Percentiles rank a stretch among this genome's conserved stretches.
Evolutionary conservation across 768 basidiomycete genomes (phyloP).

Genomic region (Strobilomyces dryophilus): DNA sequence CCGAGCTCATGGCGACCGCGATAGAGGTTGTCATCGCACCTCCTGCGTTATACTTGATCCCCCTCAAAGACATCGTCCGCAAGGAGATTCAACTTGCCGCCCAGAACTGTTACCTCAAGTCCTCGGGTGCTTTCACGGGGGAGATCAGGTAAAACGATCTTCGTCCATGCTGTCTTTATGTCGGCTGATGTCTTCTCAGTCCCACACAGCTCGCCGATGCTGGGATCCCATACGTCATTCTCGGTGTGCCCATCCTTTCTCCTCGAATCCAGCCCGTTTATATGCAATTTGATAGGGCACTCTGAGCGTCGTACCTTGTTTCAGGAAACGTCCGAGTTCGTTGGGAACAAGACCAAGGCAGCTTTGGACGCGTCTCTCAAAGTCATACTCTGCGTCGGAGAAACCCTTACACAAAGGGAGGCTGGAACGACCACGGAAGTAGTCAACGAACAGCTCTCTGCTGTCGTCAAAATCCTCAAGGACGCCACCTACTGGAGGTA

Average conservation of each 20-base stretch:
- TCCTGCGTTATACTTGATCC: slow-evolving; percentile 82
- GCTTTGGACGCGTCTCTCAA: slow-evolving; percentile 72
- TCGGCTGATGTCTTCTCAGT: slow-evolving; percentile 36
- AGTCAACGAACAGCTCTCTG: slow-evolving; percentile 77
- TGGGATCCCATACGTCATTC: slow-evolving; percentile 86
- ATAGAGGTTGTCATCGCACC: slow-evolving; percentile 93
- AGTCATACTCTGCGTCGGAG: slow-evolving; percentile 95
- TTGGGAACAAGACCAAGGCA: slow-evolving; percentile 84
- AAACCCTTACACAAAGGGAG: slow-evolving; percentile 88
- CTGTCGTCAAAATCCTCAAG: slow-evolving; percentile 59
- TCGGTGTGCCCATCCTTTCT: slow-evolving; percentile 47
- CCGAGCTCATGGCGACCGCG: slow-evolving; percentile 7
- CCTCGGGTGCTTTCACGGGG: slow-evolving; percentile 90
- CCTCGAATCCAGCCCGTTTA: neutral
- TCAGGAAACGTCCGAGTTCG: slow-evolving; percentile 76
- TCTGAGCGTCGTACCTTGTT: slow-evolving; percentile 95
- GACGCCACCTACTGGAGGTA: slow-evolving; percentile 74
- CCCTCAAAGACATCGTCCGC: slow-evolving; percentile 57
- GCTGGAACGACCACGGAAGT: slow-evolving; percentile 69
- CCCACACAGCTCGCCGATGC: slow-evolving; percentile 82
- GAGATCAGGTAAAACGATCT: slow-evolving; percentile 73
- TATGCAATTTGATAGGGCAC: slow-evolving; percentile 57
- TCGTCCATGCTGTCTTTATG: neutral
- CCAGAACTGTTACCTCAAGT: slow-evolving; percentile 86
- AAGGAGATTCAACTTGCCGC: slow-evolving; percentile 78